Conservation (phyloP, 495 filamentous ascomycete genomes). For the Lophiostoma macrostomum region DNA sequence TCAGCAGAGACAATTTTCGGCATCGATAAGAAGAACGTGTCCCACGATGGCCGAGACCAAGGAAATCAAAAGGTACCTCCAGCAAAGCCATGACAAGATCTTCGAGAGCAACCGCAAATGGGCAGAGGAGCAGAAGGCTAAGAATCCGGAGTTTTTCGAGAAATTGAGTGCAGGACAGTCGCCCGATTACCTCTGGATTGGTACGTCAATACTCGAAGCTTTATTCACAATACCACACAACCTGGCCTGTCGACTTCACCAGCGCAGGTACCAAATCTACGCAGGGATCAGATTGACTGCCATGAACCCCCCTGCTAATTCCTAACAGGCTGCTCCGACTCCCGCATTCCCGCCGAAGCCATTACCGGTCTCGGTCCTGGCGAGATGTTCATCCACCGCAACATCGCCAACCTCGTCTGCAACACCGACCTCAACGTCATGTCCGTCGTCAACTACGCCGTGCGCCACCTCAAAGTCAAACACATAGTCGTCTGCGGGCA, state of each 20-base stretch:
- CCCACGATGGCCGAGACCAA: background rate
- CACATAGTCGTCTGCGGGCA: slow-evolving; percentile 65
- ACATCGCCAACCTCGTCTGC: slow-evolving; percentile 62
- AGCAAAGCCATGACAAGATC: slow-evolving; percentile 45
- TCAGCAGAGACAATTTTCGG: too few relatives aligned
- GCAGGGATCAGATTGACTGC: too few relatives aligned
- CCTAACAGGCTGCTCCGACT: slow-evolving; percentile 53
- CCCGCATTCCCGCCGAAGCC: slow-evolving; percentile 59
- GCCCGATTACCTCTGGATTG: slow-evolving; percentile 63
- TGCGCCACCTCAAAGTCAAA: slow-evolving; percentile 57
- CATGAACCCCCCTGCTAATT: background rate
- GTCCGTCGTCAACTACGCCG: slow-evolving; percentile 62
- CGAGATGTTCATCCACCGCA: slow-evolving; percentile 61
- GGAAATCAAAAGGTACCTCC: slow-evolving; percentile 24
- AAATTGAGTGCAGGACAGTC: slow-evolving; percentile 53
- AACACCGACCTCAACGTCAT: slow-evolving; percentile 49
- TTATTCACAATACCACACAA: too few relatives aligned
- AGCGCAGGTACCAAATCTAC: too few relatives aligned
- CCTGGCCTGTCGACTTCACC: too few relatives aligned
- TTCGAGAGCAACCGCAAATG: slow-evolving; percentile 55
- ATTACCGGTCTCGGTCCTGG: slow-evolving; percentile 59
- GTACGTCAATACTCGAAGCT: slow-evolving; percentile 1
- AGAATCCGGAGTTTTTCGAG: slow-evolving; percentile 56
- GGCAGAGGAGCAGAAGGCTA: slow-evolving; percentile 50
- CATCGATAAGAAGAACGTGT: background rate